Conservation (phyloP, 2,329 filamentous ascomycete genomes). For the Penicillium vulpinum region DNA sequence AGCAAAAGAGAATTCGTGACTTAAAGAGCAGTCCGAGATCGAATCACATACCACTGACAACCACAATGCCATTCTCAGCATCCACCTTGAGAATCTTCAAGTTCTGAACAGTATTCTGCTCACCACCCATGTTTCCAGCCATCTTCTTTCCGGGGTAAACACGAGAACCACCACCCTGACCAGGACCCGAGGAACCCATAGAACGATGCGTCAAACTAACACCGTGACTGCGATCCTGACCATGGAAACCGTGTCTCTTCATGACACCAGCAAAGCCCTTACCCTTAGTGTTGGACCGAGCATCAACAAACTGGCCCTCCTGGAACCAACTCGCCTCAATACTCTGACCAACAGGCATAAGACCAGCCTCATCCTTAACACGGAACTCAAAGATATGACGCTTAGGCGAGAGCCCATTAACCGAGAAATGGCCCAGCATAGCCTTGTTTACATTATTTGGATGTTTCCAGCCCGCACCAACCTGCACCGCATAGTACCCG, state of each 20-base stretch:
- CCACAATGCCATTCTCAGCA: slow-evolving; percentile 78
- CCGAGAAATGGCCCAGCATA: slow-evolving; percentile 83
- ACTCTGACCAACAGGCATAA: slow-evolving; percentile 72
- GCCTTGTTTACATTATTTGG: slow-evolving; percentile 77
- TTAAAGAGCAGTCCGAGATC: not conserved
- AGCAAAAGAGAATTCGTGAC: slow-evolving; percentile 7
- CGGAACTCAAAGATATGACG: slow-evolving; percentile 81
- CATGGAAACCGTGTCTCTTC: slow-evolving; percentile 89
- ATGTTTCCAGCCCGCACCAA: slow-evolving; percentile 75
- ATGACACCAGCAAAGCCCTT: slow-evolving; percentile 97
- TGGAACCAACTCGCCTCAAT: slow-evolving; percentile 89
- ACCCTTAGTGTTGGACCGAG: slow-evolving; percentile 73
- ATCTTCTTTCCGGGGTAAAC: slow-evolving; percentile 97
- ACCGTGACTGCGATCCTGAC: slow-evolving; percentile 90
- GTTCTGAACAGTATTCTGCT: slow-evolving; percentile 88
- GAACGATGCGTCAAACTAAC: slow-evolving; percentile 92
- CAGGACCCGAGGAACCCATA: slow-evolving; percentile 84
- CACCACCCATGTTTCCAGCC: slow-evolving; percentile 91
- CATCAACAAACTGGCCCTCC: slow-evolving; percentile 87
- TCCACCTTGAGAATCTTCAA: slow-evolving; percentile 86
- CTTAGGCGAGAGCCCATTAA: slow-evolving; percentile 80
- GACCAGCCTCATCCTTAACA: slow-evolving; percentile 70
- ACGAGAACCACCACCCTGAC: slow-evolving; percentile 87
- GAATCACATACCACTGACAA: slow-evolving; percentile 69
- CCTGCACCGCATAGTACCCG: slow-evolving; percentile 92